Base-by-base conservation (phyloP, 2,329 filamentous ascomycete species). In the Leptographium radiaticola region DNA sequence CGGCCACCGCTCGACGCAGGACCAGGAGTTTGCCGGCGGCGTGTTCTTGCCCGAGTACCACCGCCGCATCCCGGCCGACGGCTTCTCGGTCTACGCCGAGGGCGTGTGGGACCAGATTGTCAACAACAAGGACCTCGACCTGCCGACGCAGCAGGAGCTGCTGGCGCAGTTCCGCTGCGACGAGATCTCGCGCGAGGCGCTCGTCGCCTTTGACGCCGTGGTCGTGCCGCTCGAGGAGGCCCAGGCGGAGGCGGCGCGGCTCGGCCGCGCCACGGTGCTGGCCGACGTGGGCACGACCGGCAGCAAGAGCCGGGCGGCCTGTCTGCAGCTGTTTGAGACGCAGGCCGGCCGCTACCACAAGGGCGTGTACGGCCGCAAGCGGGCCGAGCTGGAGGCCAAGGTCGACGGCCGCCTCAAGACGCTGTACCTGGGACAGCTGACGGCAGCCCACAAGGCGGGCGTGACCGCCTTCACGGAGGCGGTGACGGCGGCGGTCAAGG, bases 21-120 rank as follows among this genome's bases (percentile, higher is more conserved):
- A 93, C 61, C 83, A 89, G 61, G 81, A 87, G 57, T 75, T 85
- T 2, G 80, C 87, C 49, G 87, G 87, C 15, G 87, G 87, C 6
- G 79, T 98, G 6, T 93, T 98, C 66, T 72, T 97, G 45, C 85
- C 93, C 25, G 90, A 96, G 63, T 98, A 98, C 67, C 93, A 98
- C 70, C 80, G 93, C 57, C 80, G 93, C 55, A 98, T 98, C 59
- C 93, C 93, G 12, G 93, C 93, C 11, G 93, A 98, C 67, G 93
- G 93, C n/a, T 93, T 97, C 65, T 87, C 91, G 0, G 77, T 89
- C 56, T 98, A 98, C 63, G 90, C 93, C 0, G 83, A 93, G 66
- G 89, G 90, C 43, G 82, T 98, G 46, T 98, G 93, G 93, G 90
- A 97, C 63, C 91, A 97, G 70, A 98, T 98, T 65, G 90, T 95